These are phyloP conservation scores for Geosmithia morbida DNA, from an alignment of 2,329 filamentous ascomycete species.

Conservation along the genomic window DNA sequence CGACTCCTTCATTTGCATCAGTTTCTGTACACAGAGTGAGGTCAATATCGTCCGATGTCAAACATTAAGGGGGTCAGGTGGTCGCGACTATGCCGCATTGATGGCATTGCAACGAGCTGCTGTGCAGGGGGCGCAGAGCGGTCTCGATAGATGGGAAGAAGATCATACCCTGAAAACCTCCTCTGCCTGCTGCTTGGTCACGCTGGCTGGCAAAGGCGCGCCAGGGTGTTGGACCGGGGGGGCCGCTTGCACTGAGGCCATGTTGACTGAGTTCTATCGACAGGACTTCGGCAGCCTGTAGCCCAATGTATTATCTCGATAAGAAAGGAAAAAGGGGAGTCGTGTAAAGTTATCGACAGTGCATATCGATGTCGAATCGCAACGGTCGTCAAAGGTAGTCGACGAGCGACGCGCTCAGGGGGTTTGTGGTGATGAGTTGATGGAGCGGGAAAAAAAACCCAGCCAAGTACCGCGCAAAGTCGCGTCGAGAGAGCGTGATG, in stretches of 20 bases:
- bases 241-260: slow-evolving; percentile 69
- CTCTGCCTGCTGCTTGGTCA: slow-evolving; percentile 66
- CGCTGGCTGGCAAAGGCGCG: slow-evolving; percentile 45
- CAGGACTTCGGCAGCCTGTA: slow-evolving; percentile 8
- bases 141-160: slow-evolving; percentile 6
- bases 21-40: slow-evolving; percentile 45
- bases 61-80: background rate
- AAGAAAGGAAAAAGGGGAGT: background rate
- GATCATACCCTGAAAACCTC: slow-evolving; percentile 52
- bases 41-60: background rate
- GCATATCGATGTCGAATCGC: slow-evolving; percentile 21
- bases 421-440: background rate
- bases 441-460: background rate
- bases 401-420: slow-evolving; percentile 1
- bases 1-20: slow-evolving; percentile 73
- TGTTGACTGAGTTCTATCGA: slow-evolving; percentile 23
- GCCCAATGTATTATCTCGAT: slow-evolving; percentile 8
- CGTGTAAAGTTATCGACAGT: slow-evolving; percentile 12
- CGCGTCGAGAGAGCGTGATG: slow-evolving; percentile 1
- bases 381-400: background rate
- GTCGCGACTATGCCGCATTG: background rate
- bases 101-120: background rate
- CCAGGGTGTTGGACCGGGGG: slow-evolving; percentile 54
- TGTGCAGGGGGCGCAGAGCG: background rate
- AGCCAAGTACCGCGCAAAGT: background rate